Percentiles rank a stretch among this genome's conserved stretches.
phyloP scores from a whole-genome alignment of 495 filamentous ascomycete species.

The Pyrenopolyporus hunteri region DNA sequence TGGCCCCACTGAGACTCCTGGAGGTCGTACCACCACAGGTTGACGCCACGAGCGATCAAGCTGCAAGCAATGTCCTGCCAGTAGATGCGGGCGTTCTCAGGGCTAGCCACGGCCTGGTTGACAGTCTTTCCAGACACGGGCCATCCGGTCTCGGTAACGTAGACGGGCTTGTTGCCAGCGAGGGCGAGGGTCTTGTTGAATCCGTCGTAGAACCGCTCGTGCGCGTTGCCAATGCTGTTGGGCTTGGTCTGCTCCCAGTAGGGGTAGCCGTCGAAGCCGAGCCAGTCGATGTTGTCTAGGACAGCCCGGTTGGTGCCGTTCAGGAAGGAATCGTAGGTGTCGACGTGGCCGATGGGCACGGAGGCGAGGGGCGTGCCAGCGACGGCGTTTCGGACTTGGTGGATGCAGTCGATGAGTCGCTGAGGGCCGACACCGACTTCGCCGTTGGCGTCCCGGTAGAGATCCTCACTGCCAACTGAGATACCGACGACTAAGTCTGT shows the following conservation, averaged over 20 bases:
- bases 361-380: constrained; percentile 59
- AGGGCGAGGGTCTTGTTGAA: constrained; percentile 62
- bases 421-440: constrained; percentile 62
- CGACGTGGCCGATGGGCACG: constrained; percentile 75
- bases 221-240: constrained; percentile 66
- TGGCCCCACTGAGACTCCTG: constrained; percentile 63
- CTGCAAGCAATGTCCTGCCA: constrained; percentile 76
- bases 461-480: constrained; percentile 83
- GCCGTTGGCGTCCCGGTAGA: constrained; percentile 72
- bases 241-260: constrained; percentile 70
- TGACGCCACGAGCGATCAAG: constrained; percentile 62
- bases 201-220: constrained; percentile 63
- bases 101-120: constrained; percentile 63
- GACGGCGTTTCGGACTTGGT: constrained; percentile 61
- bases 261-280: constrained; percentile 73
- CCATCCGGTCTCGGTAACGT: constrained; percentile 87
- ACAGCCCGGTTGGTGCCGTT: constrained; percentile 71
- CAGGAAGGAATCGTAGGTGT: constrained; percentile 83
- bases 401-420: constrained; percentile 65
- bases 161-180: constrained; percentile 69
- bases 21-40: constrained; percentile 75
- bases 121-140: constrained; percentile 66
- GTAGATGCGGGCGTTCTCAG: constrained; percentile 71
- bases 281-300: constrained; percentile 67
- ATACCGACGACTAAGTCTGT: constrained; percentile 72